A percentile compares a stretch with the other conserved stretches of the same genome.
Conservation (phyloP, 495 filamentous ascomycete species). For the Podospora bellae-mahoneyi region DNA sequence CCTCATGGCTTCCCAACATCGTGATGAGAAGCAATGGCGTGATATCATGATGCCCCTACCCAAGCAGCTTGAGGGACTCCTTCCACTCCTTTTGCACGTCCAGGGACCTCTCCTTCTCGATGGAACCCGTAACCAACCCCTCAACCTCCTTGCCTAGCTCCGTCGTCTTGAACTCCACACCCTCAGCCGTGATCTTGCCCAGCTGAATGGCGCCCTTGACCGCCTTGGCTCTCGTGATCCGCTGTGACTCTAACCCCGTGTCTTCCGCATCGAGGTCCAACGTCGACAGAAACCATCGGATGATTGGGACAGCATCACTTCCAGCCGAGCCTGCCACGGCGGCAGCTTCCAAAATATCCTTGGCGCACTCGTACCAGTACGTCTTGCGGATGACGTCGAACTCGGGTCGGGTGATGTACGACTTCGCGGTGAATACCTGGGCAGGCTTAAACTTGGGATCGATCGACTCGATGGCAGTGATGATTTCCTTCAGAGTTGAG, state of each 20-base stretch:
- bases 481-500: constrained; percentile 33
- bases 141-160: constrained; percentile 24
- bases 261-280: constrained; percentile 38
- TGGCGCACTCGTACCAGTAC: constrained; percentile 36
- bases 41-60: constrained; percentile 11
- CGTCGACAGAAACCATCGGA: constrained; percentile 38
- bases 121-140: constrained; percentile 29
- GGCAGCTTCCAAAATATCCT: constrained; percentile 29
- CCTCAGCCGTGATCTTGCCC: constrained; percentile 24
- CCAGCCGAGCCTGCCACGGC: constrained; percentile 19
- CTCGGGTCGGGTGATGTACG: constrained; percentile 27
- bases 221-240: constrained; percentile 39
- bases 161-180: constrained; percentile 5
- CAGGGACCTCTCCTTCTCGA: constrained; percentile 38
- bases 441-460: constrained; percentile 14
- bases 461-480: constrained; percentile 23
- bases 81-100: constrained; percentile 43
- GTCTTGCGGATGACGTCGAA: constrained; percentile 31
- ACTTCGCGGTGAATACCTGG: constrained; percentile 9
- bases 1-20: neutral
- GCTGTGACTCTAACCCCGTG: constrained; percentile 38
- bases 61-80: constrained; percentile 21
- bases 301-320: constrained; percentile 20
- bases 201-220: constrained; percentile 32
- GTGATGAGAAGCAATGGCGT: neutral